These are phyloP conservation scores for Dioszegia crocea DNA, from an alignment of 768 basidiomycete genomes.

Conservation along the genomic window DNA sequence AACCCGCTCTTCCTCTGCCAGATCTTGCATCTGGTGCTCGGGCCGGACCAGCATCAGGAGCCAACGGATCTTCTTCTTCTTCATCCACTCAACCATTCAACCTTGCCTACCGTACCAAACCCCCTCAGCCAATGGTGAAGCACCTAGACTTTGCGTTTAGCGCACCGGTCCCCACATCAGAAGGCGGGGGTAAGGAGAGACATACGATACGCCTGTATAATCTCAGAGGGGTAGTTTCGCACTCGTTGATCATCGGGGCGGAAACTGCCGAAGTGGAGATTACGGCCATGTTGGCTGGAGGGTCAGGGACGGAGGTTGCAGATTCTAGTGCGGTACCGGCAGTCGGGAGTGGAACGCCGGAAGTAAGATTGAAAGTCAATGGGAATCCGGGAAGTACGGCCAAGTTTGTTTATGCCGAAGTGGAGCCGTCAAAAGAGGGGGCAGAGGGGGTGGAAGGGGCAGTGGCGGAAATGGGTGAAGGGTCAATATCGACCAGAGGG, in stretches of 20 bases:
- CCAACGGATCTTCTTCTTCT: neutral
- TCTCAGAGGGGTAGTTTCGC: constrained; percentile 39
- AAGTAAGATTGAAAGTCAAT: constrained; percentile 34
- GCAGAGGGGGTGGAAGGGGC: neutral
- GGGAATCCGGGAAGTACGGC: constrained; percentile 33
- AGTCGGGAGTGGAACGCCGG: constrained; percentile 13
- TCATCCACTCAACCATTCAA: neutral
- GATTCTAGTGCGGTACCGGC: neutral
- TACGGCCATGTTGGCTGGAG: constrained; percentile 30
- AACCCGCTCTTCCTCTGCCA: constrained; percentile 4
- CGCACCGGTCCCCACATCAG: neutral
- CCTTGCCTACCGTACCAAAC: constrained; percentile 6
- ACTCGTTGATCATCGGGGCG: constrained; percentile 31
- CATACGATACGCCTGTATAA: constrained; percentile 39
- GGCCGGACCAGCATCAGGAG: neutral
- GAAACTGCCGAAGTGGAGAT: constrained; percentile 38
- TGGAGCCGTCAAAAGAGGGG: neutral
- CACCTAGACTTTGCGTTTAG: constrained; percentile 37
- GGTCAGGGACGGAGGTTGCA: neutral
- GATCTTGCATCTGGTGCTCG: constrained; percentile 13
- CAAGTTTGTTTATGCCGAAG: constrained; percentile 18
- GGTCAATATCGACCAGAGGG: neutral
- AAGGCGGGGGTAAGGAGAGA: constrained; percentile 4
- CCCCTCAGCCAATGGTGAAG: constrained; percentile 36
- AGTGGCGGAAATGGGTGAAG: neutral